Base-by-base conservation (phyloP, 2,329 filamentous ascomycete species). In the Aspergillus cejpii region DNA sequence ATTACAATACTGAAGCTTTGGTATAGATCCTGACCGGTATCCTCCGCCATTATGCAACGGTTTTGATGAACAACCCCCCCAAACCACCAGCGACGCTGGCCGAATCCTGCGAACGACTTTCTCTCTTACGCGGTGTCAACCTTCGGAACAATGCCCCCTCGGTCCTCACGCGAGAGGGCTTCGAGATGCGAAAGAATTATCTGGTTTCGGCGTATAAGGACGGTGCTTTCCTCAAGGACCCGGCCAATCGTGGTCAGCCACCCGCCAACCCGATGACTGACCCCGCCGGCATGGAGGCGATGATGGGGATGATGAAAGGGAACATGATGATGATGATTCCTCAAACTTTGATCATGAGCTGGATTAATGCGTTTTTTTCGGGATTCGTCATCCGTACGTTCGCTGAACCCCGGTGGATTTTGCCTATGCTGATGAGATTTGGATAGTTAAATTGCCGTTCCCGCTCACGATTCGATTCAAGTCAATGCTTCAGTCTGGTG, bases 251-350 rank as follows among this genome's bases (percentile, higher is more conserved):
- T 63, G 90, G 90, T 41, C 87, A 96, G 70, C 85, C 89, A 2
- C 84, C 89, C 15, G 81, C 87, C 28, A 98, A 97, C 70, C 92
- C 92, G 3, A 89, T 98, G 80, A 87, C 85, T 8, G 92, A 98
- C 66, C 94, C 94, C 17, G 85, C 85, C 38, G 88, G 87, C 47
- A 98, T 98, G 92, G 94, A 98, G 64, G 91, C 90, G 56, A 98
- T 98, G 92, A 98, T 98, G 92, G 91, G 92, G 56, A 95, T 95
- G 88, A 94, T 98, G 87, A 98, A 98, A 79, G 90, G 90, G 46
- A 95, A 98, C 65, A 95, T 98, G 86, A 91, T 92, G 53, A 98
- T 97, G 92, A 97, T 98, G 74, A 88, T 98, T 47, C 92, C 92
- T 39, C 95, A 98, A 70, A 97, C 90, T 5, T 72, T 98, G 64